A percentile compares a stretch with the other conserved stretches of the same genome.
Evolutionary conservation across 1,284 basidiomycete species (phyloP).

Genomic region (Trametes polyzona): DNA sequence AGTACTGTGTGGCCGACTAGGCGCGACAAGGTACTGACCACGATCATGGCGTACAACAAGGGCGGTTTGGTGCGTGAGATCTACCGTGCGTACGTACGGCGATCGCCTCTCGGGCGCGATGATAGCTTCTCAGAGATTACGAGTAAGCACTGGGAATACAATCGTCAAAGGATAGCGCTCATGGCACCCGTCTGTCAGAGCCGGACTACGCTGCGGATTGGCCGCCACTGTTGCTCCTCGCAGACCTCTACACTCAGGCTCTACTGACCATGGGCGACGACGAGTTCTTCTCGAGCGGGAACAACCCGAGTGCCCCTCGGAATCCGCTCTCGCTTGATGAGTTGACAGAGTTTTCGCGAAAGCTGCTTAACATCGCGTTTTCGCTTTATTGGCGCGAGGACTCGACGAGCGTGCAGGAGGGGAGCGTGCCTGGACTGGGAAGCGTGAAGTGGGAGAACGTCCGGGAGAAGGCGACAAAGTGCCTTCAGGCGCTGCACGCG

Average conservation of each 20-base stretch:
- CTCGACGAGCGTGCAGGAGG: conserved; percentile 44
- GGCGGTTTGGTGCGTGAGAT: conserved; percentile 74
- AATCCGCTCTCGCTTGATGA: conserved; percentile 89
- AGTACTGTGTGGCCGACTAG: conserved; percentile 61
- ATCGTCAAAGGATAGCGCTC: not conserved
- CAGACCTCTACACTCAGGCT: conserved; percentile 84
- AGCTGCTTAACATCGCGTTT: conserved; percentile 81
- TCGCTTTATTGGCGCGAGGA: conserved; percentile 80
- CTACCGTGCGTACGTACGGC: conserved; percentile 71
- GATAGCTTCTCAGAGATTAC: conserved; percentile 45
- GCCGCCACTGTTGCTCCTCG: conserved; percentile 79
- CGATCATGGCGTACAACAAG: conserved; percentile 52
- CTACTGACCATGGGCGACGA: conserved; percentile 95
- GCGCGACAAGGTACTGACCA: conserved; percentile 55
- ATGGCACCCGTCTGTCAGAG: conserved; percentile 43
- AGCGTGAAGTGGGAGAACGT: conserved; percentile 63
- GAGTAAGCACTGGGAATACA: conserved; percentile 37
- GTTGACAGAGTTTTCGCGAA: conserved; percentile 67
- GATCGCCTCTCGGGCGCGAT: conserved; percentile 58
- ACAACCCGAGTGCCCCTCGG: conserved; percentile 39
- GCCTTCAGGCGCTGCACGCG: conserved; percentile 80
- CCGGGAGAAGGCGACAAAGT: conserved; percentile 73
- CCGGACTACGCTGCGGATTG: conserved; percentile 50
- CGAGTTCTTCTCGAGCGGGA: conserved; percentile 79
- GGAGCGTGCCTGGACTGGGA: conserved; percentile 47